A percentile compares a stretch with the other conserved stretches of the same genome.
Evolutionary conservation across 2,329 filamentous ascomycete genomes (phyloP).

Genomic region (Dothistroma pini): DNA sequence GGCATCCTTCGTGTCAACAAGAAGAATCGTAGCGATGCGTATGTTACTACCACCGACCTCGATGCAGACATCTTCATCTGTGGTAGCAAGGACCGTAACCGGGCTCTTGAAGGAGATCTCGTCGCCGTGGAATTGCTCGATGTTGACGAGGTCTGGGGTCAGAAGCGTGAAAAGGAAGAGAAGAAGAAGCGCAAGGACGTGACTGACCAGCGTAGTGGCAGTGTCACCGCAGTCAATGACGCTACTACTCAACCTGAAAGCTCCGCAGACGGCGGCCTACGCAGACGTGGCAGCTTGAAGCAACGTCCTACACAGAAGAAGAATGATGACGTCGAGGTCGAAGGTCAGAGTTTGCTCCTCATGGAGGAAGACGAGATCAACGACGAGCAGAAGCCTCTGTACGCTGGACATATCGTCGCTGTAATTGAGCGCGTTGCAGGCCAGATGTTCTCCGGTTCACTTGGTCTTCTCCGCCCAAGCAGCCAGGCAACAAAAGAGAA

Average conservation of each 20-base stretch:
- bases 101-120: constrained; percentile 90
- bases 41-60: constrained; percentile 89
- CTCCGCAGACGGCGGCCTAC: constrained; percentile 78
- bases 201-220: constrained; percentile 80
- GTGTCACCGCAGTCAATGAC: constrained; percentile 63
- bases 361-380: constrained; percentile 99
- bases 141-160: constrained; percentile 96
- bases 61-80: constrained; percentile 99
- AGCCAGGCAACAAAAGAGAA: constrained; percentile 99
- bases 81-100: constrained; percentile 97
- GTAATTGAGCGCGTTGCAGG: constrained; percentile 96
- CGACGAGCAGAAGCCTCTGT: constrained; percentile 95
- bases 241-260: constrained; percentile 53
- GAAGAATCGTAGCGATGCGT: constrained; percentile 98
- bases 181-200: constrained; percentile 99
- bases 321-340: constrained; percentile 98
- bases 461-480: constrained; percentile 89
- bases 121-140: constrained; percentile 95
- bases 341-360: constrained; percentile 91
- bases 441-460: constrained; percentile 96
- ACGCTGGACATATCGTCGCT: constrained; percentile 93
- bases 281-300: constrained; percentile 87
- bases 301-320: constrained; percentile 99
- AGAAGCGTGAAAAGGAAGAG: constrained; percentile 99
- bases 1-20: constrained; percentile 98